Evolutionary conservation across 495 filamentous ascomycete genomes (phyloP), one percentile per base, ranked within the genome.

Genomic region (Wilcoxina mikolae): DNA sequence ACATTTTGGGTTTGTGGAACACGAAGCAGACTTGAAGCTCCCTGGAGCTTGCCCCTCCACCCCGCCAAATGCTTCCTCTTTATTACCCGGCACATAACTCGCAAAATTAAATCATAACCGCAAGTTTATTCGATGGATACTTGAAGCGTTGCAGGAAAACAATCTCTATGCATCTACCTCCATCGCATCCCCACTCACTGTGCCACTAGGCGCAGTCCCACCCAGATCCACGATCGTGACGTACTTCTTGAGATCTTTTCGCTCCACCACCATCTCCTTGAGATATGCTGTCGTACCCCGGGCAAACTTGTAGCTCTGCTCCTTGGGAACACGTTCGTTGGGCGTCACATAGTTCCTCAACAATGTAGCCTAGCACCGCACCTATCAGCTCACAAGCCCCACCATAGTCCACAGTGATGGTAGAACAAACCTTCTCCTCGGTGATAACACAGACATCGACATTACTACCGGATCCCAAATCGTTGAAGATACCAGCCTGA

Each of bases 401-500:
- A n/a, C n/a, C n/a, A n/a, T 22, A 29, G 22, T 15, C 43, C 25
- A 4, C 45, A 31, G 4, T 28, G 3, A 28, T 9, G 11, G 27
- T 5, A 9, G 31, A n/a, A 39, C 54, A 44, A 50, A 65, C 64
- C 80, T 94, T 93, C 58, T 95, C 87, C 60, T 77, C 72, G 53
- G 88, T 91, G 61, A 99, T 95, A 56, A 99, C 78, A 58, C 87
- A 89, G 43, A 99, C 82, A 68, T 99, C 93, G 43, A 99, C 93
- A 68, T 99, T 99, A 65, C 84, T 90, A 57, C 93, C 93, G 11
- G 86, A 94, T 3, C 93, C 93, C 68, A 99, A 70, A 72, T 99
- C 93, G 73, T 99, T 99, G 77, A 91, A 99, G 69, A 99, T 95
- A 79, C 93, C 93, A 9, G 93, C 82, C 72, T 87, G 79, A 63